Base-by-base conservation (phyloP, 2,329 filamentous ascomycete species). In the Sporothrix sp. region DNA sequence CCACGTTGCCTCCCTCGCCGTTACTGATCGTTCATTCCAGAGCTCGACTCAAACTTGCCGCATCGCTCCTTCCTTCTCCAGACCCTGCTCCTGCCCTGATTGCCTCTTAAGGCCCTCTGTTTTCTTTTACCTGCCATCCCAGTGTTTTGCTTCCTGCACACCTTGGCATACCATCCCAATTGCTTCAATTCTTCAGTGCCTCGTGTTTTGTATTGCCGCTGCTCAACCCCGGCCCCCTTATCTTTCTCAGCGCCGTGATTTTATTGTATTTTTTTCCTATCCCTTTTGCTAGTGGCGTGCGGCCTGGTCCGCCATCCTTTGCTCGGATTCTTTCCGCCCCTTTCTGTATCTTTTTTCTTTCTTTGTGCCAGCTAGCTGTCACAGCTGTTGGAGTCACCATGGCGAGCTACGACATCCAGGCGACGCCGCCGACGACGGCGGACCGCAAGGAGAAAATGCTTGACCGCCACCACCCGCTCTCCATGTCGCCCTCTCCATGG, bases 401-500 rank as follows among this genome's bases (percentile, higher is more conserved):
- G 46, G 46, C 18, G 9, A 20, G 9, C 18, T 40, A 48, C 27
- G n/a, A 25, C 7, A 13, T 40, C 3, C 20, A 54, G 32, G 39
- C 43, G 21, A 43, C 45, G 33, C 47, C 47, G 21, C 23, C 39
- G 35, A 36, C 48, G 4, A 42, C 28, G 7, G 38, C 52, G 45
- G 23, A 57, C 63, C 51, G 62, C 55, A 23, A 64, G 62, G 59
- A 40, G 1, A 30, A 21, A 10, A 16, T 57, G 62, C 43, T 54
- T 62, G 50, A 73, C 65, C 55, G 55, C n/a, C 51, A 73, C 65
- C 55, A 56, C 23, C 30, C 38, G 7, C 11, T 43, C 32, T 27
- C 23, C 25, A 36, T 42, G 33, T 50, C 48, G 1, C 33, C 48
- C 14, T 50, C 33, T 7, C 48, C 33, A 3, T 69, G 48, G 69